Conservation (phyloP, 1,139 yeast species). For the Protomyces gravidus region DNA sequence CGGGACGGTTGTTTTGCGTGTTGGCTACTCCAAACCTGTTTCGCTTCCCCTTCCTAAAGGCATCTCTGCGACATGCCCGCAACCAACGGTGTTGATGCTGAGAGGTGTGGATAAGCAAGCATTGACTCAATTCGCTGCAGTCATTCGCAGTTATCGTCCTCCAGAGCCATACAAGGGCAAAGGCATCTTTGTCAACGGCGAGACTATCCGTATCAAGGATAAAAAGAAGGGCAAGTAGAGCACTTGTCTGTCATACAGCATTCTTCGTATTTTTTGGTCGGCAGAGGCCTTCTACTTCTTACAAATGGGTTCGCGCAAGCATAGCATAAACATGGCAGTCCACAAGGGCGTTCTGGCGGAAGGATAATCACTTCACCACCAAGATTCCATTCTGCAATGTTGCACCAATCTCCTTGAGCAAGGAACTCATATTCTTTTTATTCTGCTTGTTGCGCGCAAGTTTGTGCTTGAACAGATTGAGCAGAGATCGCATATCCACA, state of each 20-base stretch:
- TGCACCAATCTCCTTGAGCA: slow-evolving; percentile 17
- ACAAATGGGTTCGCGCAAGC: not conserved
- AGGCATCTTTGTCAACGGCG: slow-evolving; percentile 88
- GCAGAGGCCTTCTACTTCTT: not conserved
- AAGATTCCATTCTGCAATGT: not conserved
- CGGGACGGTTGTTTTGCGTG: slow-evolving; percentile 46
- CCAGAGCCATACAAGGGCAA: slow-evolving; percentile 99
- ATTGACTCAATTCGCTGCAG: slow-evolving; percentile 83
- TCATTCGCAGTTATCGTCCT: slow-evolving; percentile 77
- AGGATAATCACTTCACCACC: not conserved
- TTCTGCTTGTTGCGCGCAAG: slow-evolving; percentile 23
- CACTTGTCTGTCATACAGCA: not conserved
- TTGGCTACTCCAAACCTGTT: slow-evolving; percentile 36
- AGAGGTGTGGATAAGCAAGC: slow-evolving; percentile 88
- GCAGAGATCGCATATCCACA: slow-evolving; percentile 11
- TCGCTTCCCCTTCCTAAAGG: slow-evolving; percentile 61
- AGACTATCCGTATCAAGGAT: slow-evolving; percentile 59
- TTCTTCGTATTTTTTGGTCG: not conserved
- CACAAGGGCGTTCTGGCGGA: too few species aligned
- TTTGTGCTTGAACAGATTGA: slow-evolving; percentile 14
- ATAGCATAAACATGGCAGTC: not conserved
- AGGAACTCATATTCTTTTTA: slow-evolving; percentile 6
- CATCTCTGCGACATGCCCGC: slow-evolving; percentile 67
- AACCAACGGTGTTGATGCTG: slow-evolving; percentile 79
- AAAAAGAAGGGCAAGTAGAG: slow-evolving; percentile 2